Evolutionary conservation across 306 rosid species (phyloP).

Genomic region (Trifolium subterraneum): DNA sequence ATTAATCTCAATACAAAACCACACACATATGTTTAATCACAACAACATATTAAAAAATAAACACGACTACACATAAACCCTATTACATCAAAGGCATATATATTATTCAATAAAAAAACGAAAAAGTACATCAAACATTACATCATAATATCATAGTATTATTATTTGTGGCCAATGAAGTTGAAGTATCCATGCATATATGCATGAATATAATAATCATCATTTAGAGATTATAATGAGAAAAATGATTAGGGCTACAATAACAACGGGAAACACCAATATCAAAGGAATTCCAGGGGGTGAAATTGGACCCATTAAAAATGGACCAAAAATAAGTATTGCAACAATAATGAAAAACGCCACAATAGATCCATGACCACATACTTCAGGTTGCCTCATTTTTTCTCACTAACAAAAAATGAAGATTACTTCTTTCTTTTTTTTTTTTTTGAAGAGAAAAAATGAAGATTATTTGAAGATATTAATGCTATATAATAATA

Average conservation of each 20-base stretch:
- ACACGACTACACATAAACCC: too few species aligned
- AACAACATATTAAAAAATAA: too few species aligned
- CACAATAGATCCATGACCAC: constrained; percentile 44
- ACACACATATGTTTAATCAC: neutral
- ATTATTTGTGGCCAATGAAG: neutral
- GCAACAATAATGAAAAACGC: constrained; percentile 1
- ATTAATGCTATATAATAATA: neutral
- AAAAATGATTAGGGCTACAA: constrained; percentile 18
- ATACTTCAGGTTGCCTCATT: constrained; percentile 49
- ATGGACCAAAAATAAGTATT: constrained; percentile 33
- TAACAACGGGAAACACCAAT: constrained; percentile 23
- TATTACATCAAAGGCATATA: too few species aligned
- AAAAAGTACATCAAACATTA: too few species aligned
- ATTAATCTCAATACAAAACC: neutral
- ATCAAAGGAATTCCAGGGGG: constrained; percentile 42
- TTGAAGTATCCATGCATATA: neutral
- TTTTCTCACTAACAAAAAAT: neutral
- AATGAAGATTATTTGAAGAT: neutral
- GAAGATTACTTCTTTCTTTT: too few species aligned
- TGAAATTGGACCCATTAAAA: neutral
- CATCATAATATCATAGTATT: neutral
- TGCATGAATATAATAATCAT: neutral
- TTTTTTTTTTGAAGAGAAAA: too few species aligned
- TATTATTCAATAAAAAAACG: too few species aligned
- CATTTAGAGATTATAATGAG: constrained; percentile 27